Base-by-base conservation (phyloP, 768 basidiomycete genomes). In the Trametes cubensis region DNA sequence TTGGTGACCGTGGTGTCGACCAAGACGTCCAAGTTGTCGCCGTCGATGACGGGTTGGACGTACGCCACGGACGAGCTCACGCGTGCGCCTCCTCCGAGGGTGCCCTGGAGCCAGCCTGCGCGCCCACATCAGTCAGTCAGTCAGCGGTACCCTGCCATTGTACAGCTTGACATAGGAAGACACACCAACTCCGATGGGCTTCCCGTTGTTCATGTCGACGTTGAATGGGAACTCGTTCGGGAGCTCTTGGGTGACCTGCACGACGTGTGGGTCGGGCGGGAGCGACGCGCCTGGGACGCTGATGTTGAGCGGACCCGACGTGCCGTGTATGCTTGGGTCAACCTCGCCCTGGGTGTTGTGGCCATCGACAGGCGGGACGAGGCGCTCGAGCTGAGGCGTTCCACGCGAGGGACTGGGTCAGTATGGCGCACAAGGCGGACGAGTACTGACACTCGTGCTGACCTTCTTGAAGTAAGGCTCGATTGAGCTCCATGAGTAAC, bases 401-500 rank as follows among this genome's bases (percentile, higher is more conserved):
- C 7, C 15, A 26, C 4, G 11, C 34, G 34, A 34, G 5, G 10
- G 6, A 34, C 11, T 34, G 34, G 34, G 4, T 34, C 34, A 34
- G 10, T 34, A 34, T 11, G 10, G 34, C 10, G 21, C 17, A 4
- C 26, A n/a, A 48, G 26, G 14, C 6, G 15, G 17, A 48, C 21
- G 20, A 38, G 17, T 11, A 17, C n/a, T 52, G 51, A n/a, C 21
- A 20, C 23, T 5, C 34, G 30, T 20, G 30, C 67, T 10, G 4
- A 70, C 73, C 67, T 69, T 70, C 25, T 57, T 49, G 60, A 70
- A 69, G 58, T 66, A 74, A 0, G 55, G 65, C 17, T 52, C 28
- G 6, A 74, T 45, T 13, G 58, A 44, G 14, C 63, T 56, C 72
- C 72, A 73, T 0, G 67, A 67, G 73, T 73, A 75, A 2, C 69